phyloP scores from a whole-genome alignment of 768 basidiomycete genomes.

The Tylopilus sp. region DNA sequence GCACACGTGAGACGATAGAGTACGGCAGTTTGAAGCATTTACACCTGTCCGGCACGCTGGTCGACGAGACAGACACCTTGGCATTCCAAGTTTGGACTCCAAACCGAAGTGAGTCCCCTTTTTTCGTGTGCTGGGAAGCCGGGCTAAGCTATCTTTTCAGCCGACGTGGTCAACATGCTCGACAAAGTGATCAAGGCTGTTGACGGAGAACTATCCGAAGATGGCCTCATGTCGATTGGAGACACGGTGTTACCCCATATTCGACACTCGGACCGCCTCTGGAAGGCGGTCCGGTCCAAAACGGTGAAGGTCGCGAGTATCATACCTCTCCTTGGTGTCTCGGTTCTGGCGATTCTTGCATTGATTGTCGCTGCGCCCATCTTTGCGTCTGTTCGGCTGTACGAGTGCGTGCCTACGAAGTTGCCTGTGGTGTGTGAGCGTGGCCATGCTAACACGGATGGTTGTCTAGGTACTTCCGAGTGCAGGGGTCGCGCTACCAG shows the following conservation, averaged over 20 bases:
- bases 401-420: constrained; percentile 9
- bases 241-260: constrained; percentile 8
- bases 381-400: constrained; percentile 2
- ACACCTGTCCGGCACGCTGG: constrained; percentile 11
- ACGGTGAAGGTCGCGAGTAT: neutral
- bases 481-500: neutral
- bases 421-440: neutral
- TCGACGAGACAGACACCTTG: constrained; percentile 15
- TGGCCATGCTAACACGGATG: neutral
- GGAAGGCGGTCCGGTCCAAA: neutral
- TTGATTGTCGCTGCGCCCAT: constrained; percentile 7
- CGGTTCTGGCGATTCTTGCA: constrained; percentile 4
- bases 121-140: too few species aligned
- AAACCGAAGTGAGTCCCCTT: constrained; percentile 10
- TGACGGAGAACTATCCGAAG: constrained; percentile 6
- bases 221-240: constrained; percentile 5
- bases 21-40: constrained; percentile 18
- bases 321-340: neutral
- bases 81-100: constrained; percentile 18
- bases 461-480: neutral
- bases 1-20: constrained; percentile 1
- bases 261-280: constrained; percentile 12
- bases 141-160: neutral
- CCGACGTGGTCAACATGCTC: neutral
- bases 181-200: constrained; percentile 5